Conservation (phyloP, 2,329 filamentous ascomycete genomes). For the Colletotrichum incanum region DNA sequence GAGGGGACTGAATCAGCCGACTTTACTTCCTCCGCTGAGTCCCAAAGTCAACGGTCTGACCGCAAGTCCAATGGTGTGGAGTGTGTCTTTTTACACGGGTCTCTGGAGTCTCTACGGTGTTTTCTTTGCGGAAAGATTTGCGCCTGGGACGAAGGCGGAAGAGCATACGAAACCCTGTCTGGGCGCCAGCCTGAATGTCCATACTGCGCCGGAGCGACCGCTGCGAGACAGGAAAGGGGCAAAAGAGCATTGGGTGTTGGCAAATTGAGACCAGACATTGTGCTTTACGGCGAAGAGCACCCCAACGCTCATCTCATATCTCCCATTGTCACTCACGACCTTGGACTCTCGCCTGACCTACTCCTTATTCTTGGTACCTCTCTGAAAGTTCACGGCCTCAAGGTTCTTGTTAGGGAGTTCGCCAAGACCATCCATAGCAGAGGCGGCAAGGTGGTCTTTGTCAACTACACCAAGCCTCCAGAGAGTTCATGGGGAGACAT, state of each 20-base stretch:
- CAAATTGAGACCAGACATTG: slow-evolving; percentile 79
- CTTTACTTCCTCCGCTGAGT: background rate
- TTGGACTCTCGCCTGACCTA: slow-evolving; percentile 75
- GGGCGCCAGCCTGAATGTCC: slow-evolving; percentile 79
- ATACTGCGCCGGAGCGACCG: slow-evolving; percentile 74
- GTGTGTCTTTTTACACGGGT: slow-evolving; percentile 81
- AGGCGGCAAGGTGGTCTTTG: slow-evolving; percentile 79
- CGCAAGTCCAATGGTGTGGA: slow-evolving; percentile 63
- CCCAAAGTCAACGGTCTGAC: slow-evolving; percentile 16
- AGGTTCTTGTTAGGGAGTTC: slow-evolving; percentile 80
- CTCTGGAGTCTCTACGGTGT: slow-evolving; percentile 76
- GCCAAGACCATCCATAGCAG: slow-evolving; percentile 79
- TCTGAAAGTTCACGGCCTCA: slow-evolving; percentile 79
- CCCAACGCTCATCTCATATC: slow-evolving; percentile 78
- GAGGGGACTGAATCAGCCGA: background rate
- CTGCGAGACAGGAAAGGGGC: slow-evolving; percentile 74
- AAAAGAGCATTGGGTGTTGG: slow-evolving; percentile 79
- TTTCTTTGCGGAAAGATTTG: slow-evolving; percentile 72
- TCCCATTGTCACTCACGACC: slow-evolving; percentile 77
- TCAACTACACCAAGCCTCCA: slow-evolving; percentile 80
- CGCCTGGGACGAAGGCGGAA: slow-evolving; percentile 72
- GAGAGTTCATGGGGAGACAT: slow-evolving; percentile 82
- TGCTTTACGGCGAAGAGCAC: slow-evolving; percentile 82
- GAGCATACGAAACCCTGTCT: slow-evolving; percentile 70
- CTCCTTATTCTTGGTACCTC: slow-evolving; percentile 81